Base-by-base conservation (phyloP, 192 early-diverging fungal genomes). In the Coemansia sp. region DNA sequence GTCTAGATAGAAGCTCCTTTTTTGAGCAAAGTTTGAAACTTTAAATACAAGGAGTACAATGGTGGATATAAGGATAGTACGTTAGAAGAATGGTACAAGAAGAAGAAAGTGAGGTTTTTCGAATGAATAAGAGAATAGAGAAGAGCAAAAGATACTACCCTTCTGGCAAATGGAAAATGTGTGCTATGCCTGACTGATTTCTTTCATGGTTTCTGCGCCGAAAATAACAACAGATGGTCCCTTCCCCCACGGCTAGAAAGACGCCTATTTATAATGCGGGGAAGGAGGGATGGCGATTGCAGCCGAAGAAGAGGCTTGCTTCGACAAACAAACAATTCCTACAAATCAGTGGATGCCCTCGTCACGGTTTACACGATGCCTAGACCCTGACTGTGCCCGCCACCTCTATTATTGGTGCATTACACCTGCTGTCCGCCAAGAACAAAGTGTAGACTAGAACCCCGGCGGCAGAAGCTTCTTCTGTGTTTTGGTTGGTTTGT, bases 1-100 rank as follows among this genome's bases (percentile, higher is more conserved):
- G 61, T 63, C 61, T 63, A 63, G 61, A 63, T 63, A 41, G 61
- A 63, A 42, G n/a, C 60, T 38, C 59, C 59, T 33, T 22, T 8
- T 42, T n/a, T 24, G 36, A 36, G 36, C 20, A 42, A 18, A n/a
- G 38, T 22, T 20, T 9, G 10, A 2, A 63, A 41, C 36, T n/a
- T 20, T 36, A 42, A 38, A 63, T 34, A 63, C n/a, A 63, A n/a
- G 34, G 5, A 3, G 16, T 10, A 42, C 38, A 63, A 63, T 38
- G 22, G 34, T 1, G 38, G 47, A 51, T 24, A 20, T 20, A 51
- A 51, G n/a, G 47, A 51, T 51, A 51, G 47, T 51, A 51, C 15
- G 44, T 46, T 46, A 22, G 47, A 51, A 51, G 5, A 51, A 43
- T 43, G 42, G 15, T 4, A 13, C 42, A 43, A 43, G 13, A 1